Evolutionary conservation across 1,284 basidiomycete genomes (phyloP), one percentile per base, ranked within the genome.

Genomic region (Tetrapyrgos nigripes): DNA sequence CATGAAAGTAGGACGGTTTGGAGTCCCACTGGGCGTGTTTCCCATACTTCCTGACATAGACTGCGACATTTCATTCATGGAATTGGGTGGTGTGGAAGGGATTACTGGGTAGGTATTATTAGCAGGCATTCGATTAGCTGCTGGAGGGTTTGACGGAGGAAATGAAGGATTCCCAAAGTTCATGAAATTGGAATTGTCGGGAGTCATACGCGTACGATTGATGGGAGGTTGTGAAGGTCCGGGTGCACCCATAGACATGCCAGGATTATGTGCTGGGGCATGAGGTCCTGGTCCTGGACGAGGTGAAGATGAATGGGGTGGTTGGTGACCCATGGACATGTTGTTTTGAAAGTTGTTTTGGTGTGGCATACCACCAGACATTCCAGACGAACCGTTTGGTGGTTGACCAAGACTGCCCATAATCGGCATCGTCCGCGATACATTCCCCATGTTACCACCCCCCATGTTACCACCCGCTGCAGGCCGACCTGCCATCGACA

Each of bases 331-430:
- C 24, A 52, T 29, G 27, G 49, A 31, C 4, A 68, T 73, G 19
- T 78, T 69, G 44, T 73, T 77, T 50, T 74, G 75, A 60, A 85
- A 84, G 31, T 74, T 68, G 57, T 76, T 77, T 68, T 70, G 75
- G 47, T 69, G 76, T 47, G 70, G 73, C n/a, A n/a, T n/a, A 46
- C 40, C 40, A 26, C 53, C 49, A 50, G 76, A 76, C 72, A 83
- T 76, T 21, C 70, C 73, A 58, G 73, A 62, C 57, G 72, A 67
- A 17, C 64, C 63, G 47, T 79, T 65, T 61, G 77, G 75, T 37
- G 77, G 72, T 21, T 17, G 31, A 9, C 76, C 53, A 27, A 86
- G 73, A 62, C 79, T 81, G 60, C 73, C 73, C 79, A 88, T 86
- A 55, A 84, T 70, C 40, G 10, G 45, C 21, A 29, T 28, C 53